Conservation (phyloP, 202 grass and related monocot genomes). For the Zoysia matrella region DNA sequence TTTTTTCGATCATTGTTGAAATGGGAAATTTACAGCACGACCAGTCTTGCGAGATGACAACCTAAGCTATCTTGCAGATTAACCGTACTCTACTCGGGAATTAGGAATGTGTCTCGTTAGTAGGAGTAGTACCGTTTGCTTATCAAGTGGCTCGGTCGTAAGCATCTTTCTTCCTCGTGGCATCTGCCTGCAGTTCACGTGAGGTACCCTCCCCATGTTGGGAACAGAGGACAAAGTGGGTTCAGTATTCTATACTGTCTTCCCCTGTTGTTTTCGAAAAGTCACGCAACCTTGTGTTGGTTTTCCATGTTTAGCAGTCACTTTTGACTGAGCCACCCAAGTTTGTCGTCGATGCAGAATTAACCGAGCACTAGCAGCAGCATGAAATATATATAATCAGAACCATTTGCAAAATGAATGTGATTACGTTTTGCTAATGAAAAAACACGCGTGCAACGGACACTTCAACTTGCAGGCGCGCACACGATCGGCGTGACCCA, state of each 20-base stretch:
- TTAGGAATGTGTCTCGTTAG: constrained; percentile 1
- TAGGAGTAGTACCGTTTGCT: neutral
- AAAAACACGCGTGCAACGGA: no score
- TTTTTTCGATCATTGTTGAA: no score
- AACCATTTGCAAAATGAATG: neutral
- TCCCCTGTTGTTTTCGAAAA: constrained; percentile 2
- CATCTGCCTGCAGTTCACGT: constrained; percentile 42
- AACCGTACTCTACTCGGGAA: neutral
- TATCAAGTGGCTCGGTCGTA: constrained; percentile 18
- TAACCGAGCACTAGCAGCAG: no score
- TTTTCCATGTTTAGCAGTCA: neutral
- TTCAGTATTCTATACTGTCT: constrained; percentile 17
- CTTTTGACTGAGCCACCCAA: constrained; percentile 40
- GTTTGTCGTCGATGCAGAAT: constrained; percentile 11
- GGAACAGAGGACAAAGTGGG: constrained; percentile 31
- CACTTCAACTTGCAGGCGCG: constrained; percentile 44
- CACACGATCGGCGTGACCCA: constrained; percentile 84
- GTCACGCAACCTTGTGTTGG: neutral
- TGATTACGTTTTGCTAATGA: no score
- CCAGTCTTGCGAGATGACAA: neutral
- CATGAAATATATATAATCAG: neutral
- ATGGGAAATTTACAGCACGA: no score
- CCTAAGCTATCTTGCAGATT: neutral
- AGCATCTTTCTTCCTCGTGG: constrained; percentile 40
- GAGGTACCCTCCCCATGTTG: constrained; percentile 17